phyloP scores from a whole-genome alignment of 2,329 filamentous ascomycete species.

The Xylariaceae sp. region DNA sequence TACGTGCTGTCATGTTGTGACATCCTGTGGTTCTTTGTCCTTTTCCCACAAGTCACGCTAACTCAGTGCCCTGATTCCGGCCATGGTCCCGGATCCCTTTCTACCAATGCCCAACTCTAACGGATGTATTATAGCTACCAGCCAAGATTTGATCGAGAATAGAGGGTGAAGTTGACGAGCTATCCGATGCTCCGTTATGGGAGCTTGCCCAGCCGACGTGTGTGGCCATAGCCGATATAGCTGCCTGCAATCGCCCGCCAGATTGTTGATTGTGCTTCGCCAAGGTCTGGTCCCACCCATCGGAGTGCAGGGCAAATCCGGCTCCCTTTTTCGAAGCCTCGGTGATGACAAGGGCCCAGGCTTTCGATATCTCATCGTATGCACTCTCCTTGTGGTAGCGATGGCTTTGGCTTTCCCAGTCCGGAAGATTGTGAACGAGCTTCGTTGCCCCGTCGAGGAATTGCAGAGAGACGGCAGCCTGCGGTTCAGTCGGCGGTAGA shows the following conservation, averaged over 20 bases:
- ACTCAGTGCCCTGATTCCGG: background rate
- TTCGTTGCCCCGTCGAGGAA: slow-evolving; percentile 88
- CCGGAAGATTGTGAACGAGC: slow-evolving; percentile 80
- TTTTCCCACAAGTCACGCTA: background rate
- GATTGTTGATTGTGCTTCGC: slow-evolving; percentile 83
- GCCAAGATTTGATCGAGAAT: slow-evolving; percentile 59
- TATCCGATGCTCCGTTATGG: slow-evolving; percentile 20
- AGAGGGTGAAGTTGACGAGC: slow-evolving; percentile 43
- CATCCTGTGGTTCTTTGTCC: background rate
- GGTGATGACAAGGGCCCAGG: slow-evolving; percentile 85
- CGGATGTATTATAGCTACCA: slow-evolving; percentile 54
- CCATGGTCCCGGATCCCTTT: background rate
- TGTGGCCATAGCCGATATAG: slow-evolving; percentile 68
- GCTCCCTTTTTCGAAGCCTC: slow-evolving; percentile 88
- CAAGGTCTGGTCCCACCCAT: slow-evolving; percentile 86
- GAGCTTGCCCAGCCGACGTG: slow-evolving; percentile 68
- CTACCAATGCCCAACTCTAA: slow-evolving; percentile 59
- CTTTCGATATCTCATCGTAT: slow-evolving; percentile 91
- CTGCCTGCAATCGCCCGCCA: slow-evolving; percentile 72
- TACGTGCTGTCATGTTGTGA: slow-evolving; percentile 12
- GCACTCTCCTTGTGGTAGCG: slow-evolving; percentile 91
- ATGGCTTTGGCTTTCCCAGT: slow-evolving; percentile 85
- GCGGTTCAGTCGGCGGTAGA: slow-evolving; percentile 81
- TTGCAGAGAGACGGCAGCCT: slow-evolving; percentile 74
- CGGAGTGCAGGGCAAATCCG: slow-evolving; percentile 82